Conservation (phyloP, 352 stramenopile species). For the Aphanomyces stellatus region DNA sequence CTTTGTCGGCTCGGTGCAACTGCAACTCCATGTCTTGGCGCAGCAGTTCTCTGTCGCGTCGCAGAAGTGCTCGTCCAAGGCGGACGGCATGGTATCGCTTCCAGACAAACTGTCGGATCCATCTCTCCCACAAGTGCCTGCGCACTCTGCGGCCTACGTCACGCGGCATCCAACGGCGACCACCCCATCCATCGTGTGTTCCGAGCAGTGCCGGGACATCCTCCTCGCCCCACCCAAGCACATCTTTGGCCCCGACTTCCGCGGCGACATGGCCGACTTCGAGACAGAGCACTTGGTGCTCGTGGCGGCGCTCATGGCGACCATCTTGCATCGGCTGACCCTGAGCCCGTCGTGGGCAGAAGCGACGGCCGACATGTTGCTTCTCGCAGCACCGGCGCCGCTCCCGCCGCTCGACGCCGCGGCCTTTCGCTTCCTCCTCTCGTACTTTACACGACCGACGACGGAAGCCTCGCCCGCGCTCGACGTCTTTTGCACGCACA, state of each 20-base stretch:
- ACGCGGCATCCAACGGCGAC: not conserved
- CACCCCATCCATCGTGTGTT: slow-evolving; percentile 1
- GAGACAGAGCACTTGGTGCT: not conserved
- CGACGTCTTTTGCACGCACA: not conserved
- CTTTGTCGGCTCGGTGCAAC: slow-evolving; percentile 6
- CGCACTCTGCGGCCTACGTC: not conserved
- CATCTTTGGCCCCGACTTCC: not conserved
- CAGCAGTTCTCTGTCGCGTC: not conserved
- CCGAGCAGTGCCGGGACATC: not conserved
- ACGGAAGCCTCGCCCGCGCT: not conserved
- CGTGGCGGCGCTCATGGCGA: not conserved
- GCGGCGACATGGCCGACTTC: not conserved
- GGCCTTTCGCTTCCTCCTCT: not conserved
- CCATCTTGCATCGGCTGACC: not conserved
- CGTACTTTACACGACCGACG: not conserved
- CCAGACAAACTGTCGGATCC: not conserved
- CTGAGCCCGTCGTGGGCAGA: not conserved
- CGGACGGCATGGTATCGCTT: not conserved
- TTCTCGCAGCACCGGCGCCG: not conserved
- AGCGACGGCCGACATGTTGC: not conserved
- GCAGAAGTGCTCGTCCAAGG: not conserved
- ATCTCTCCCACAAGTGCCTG: not conserved
- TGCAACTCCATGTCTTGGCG: slow-evolving; percentile 1
- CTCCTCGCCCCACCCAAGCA: slow-evolving; percentile 1
- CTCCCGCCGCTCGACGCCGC: not conserved